These are phyloP conservation scores for Colletotrichum siamense DNA, from an alignment of 2,329 filamentous ascomycete species.

Conservation along the genomic window DNA sequence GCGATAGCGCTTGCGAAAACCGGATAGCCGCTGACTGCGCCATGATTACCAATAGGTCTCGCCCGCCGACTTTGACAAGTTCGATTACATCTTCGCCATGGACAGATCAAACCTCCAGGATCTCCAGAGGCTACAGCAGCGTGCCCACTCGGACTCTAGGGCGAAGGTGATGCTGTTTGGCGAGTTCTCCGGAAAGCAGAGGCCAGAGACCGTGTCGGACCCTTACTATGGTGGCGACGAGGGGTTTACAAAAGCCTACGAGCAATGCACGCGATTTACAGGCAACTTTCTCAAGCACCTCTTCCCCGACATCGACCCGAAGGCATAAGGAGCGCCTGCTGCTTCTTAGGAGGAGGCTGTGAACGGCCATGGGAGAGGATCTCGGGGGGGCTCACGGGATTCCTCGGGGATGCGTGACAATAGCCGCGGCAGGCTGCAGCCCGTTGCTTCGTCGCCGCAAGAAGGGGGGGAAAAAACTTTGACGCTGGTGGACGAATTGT, in stretches of 20 bases:
- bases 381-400: neutral
- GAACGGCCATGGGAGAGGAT: neutral
- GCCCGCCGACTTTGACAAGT: slow-evolving; percentile 77
- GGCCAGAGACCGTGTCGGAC: slow-evolving; percentile 77
- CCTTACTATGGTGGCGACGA: slow-evolving; percentile 90
- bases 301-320: slow-evolving; percentile 41
- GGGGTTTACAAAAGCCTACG: slow-evolving; percentile 85
- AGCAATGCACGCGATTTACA: slow-evolving; percentile 81
- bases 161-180: slow-evolving; percentile 84
- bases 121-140: slow-evolving; percentile 65
- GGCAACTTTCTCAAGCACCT: slow-evolving; percentile 74
- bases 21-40: neutral
- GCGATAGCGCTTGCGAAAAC: neutral
- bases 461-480: neutral
- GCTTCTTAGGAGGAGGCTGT: neutral
- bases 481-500: neutral
- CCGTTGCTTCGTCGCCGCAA: neutral
- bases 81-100: slow-evolving; percentile 97
- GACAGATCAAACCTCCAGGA: slow-evolving; percentile 81
- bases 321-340: neutral
- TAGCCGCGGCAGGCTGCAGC: neutral
- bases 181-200: slow-evolving; percentile 71
- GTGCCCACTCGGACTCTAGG: slow-evolving; percentile 61
- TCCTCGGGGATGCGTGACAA: neutral
- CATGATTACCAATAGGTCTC: slow-evolving; percentile 45